Evolutionary conservation across 2,329 filamentous ascomycete species (phyloP).

Genomic region (Dendrostoma leiphaemia): DNA sequence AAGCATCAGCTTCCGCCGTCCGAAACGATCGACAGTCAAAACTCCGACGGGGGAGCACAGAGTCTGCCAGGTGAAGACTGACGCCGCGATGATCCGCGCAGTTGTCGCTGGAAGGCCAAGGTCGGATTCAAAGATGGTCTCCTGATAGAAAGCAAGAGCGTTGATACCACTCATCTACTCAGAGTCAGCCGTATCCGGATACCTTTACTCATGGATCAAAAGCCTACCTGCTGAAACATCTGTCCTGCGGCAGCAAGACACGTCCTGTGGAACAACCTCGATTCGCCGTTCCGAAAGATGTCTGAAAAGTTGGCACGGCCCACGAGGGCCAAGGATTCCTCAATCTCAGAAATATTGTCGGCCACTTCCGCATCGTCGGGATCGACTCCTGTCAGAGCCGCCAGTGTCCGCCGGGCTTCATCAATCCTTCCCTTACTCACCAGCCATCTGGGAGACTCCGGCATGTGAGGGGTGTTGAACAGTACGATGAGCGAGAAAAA

Average conservation of each 20-base stretch:
- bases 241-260: conserved; percentile 21
- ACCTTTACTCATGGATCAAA: not conserved
- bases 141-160: conserved; percentile 11
- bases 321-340: not conserved
- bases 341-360: not conserved
- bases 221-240: conserved; percentile 20
- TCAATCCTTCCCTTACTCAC: conserved; percentile 41
- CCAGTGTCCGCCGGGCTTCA: conserved; percentile 42
- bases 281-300: conserved; percentile 20
- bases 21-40: conserved; percentile 9
- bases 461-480: conserved; percentile 42
- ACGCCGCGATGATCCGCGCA: conserved; percentile 13
- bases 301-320: conserved; percentile 17
- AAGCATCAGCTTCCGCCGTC: conserved; percentile 13
- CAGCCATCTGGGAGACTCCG: conserved; percentile 50
- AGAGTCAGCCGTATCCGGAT: not conserved
- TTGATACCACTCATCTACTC: conserved; percentile 12
- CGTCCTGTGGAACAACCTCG: conserved; percentile 23
- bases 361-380: not conserved
- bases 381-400: conserved; percentile 28
- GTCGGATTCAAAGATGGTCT: conserved; percentile 10
- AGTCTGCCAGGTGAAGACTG: conserved; percentile 15
- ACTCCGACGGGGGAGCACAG: conserved; percentile 13
- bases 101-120: conserved; percentile 11
- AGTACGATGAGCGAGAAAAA: conserved; percentile 59